Evolutionary conservation across 208 protist species (phyloP).

Genomic region (Leptomonas seymouri): DNA sequence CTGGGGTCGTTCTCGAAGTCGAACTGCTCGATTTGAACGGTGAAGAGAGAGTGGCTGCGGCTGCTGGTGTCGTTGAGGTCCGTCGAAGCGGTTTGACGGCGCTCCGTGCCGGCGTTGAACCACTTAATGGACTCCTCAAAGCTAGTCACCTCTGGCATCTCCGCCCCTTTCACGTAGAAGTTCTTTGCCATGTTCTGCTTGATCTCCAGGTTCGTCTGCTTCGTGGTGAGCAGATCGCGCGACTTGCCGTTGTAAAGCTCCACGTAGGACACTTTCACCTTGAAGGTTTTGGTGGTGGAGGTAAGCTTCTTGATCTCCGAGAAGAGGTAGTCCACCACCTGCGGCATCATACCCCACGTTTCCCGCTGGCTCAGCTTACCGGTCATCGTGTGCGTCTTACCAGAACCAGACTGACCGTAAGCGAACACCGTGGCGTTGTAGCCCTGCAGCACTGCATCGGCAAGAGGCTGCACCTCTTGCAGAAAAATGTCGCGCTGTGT

Average conservation of each 20-base stretch:
- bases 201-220: conserved; percentile 89
- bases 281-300: conserved; percentile 84
- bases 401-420: conserved; percentile 92
- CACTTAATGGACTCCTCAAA: conserved; percentile 85
- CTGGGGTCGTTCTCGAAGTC: conserved; percentile 89
- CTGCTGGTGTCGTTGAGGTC: conserved; percentile 91
- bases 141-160: conserved; percentile 88
- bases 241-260: conserved; percentile 93
- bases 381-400: conserved; percentile 94
- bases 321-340: conserved; percentile 89
- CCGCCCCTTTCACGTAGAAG: conserved; percentile 92
- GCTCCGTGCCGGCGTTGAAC: conserved; percentile 89
- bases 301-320: conserved; percentile 86
- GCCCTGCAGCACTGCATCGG: conserved; percentile 87
- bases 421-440: conserved; percentile 94
- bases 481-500: conserved; percentile 91
- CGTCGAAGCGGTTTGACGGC: conserved; percentile 90
- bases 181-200: conserved; percentile 93
- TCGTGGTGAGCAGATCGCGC: conserved; percentile 78
- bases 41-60: conserved; percentile 93
- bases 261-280: conserved; percentile 88
- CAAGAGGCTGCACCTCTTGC: conserved; percentile 87
- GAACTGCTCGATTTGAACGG: conserved; percentile 85
- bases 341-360: conserved; percentile 92
- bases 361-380: conserved; percentile 77